phyloP scores from a whole-genome alignment of 2,329 filamentous ascomycete species.

The Cladosporium sp. region DNA sequence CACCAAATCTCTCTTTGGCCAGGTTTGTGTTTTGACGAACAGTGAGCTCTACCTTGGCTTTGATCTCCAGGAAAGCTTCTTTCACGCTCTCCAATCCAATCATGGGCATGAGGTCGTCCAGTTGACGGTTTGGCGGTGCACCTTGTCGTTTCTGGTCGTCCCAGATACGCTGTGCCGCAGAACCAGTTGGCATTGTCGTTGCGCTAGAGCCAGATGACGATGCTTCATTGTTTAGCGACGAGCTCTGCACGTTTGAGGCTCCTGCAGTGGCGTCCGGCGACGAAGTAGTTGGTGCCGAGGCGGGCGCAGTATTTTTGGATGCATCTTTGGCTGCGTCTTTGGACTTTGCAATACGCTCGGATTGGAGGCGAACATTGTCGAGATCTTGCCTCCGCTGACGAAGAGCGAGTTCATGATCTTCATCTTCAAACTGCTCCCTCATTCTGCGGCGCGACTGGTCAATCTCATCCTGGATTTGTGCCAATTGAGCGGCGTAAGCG shows the following conservation, averaged over 20 bases:
- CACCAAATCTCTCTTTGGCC: slow-evolving; percentile 60
- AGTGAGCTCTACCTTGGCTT: slow-evolving; percentile 61
- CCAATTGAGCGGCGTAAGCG: slow-evolving; percentile 48
- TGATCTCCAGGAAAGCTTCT: slow-evolving; percentile 61
- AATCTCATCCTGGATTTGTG: slow-evolving; percentile 56
- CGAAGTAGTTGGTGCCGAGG: no score
- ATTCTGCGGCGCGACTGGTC: slow-evolving; percentile 45
- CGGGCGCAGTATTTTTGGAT: no score
- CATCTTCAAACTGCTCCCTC: slow-evolving; percentile 48
- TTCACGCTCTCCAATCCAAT: slow-evolving; percentile 72
- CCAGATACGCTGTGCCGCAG: slow-evolving; percentile 46
- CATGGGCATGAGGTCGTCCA: slow-evolving; percentile 69
- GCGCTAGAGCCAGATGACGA: no score
- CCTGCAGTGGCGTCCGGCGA: not conserved
- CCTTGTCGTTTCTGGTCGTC: slow-evolving; percentile 58
- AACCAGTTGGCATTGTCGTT: no score
- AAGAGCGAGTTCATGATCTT: slow-evolving; percentile 47
- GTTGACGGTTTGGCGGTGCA: slow-evolving; percentile 47
- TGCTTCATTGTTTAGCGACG: no score
- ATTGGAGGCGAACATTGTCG: slow-evolving; percentile 36
- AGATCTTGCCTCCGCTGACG: slow-evolving; percentile 52
- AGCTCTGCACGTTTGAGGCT: not conserved
- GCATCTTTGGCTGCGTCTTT: no score
- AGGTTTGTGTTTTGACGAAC: slow-evolving; percentile 59
- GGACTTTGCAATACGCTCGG: not conserved